These are phyloP conservation scores for Trichaptum fuscoviolaceum DNA, from an alignment of 768 basidiomycete genomes.

Conservation along the genomic window DNA sequence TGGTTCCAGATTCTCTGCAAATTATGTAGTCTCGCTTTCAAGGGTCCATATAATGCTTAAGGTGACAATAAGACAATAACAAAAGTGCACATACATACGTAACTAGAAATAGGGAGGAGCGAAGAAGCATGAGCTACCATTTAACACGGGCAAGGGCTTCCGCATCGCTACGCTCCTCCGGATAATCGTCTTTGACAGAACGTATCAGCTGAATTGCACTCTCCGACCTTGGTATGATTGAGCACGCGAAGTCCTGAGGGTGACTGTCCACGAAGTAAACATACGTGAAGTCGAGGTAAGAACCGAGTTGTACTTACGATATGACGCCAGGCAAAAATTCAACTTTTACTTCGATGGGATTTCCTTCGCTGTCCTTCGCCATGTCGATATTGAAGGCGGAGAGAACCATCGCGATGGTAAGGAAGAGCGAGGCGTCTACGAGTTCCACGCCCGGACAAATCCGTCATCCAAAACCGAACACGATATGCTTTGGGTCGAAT, in stretches of 20 bases:
- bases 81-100: too few relatives aligned
- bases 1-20: too few relatives aligned
- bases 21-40: too few relatives aligned
- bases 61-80: too few relatives aligned
- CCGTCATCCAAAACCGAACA: constrained; percentile 37
- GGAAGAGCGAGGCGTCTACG: constrained; percentile 30
- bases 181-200: neutral
- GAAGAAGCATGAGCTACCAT: too few relatives aligned
- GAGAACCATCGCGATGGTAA: constrained; percentile 30
- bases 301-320: constrained; percentile 15
- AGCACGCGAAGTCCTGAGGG: constrained; percentile 24
- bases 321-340: constrained; percentile 23
- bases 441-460: constrained; percentile 35
- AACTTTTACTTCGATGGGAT: constrained; percentile 20
- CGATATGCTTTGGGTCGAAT: constrained; percentile 15
- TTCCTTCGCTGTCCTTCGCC: constrained; percentile 13
- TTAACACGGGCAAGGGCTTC: neutral
- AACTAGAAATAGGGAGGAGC: too few relatives aligned
- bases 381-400: constrained; percentile 31
- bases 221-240: constrained; percentile 22
- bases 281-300: too few relatives aligned
- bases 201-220: constrained; percentile 19
- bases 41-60: too few relatives aligned
- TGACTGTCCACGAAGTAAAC: constrained; percentile 17
- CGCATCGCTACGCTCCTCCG: neutral